phyloP scores from a whole-genome alignment of 495 filamentous ascomycete species.

The Penicillium macrosclerotiorum region DNA sequence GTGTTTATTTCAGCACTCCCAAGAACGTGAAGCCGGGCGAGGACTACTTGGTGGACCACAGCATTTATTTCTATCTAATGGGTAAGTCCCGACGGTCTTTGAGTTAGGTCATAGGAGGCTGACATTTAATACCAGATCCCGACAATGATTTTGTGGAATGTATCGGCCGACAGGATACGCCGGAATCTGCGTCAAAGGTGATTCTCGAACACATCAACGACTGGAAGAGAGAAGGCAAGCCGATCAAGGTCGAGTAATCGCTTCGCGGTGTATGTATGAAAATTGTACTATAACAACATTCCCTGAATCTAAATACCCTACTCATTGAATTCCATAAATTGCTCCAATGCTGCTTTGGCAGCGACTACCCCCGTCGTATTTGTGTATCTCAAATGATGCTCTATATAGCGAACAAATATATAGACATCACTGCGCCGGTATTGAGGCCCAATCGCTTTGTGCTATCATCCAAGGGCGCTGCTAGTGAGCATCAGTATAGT shows the following conservation, averaged over 20 bases:
- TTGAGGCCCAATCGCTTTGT: too few species aligned
- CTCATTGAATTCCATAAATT: conserved; percentile 14
- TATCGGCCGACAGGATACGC: conserved; percentile 88
- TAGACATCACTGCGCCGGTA: too few species aligned
- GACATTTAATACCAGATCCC: conserved; percentile 58
- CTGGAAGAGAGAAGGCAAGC: conserved; percentile 65
- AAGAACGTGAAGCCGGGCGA: conserved; percentile 81
- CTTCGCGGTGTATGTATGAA: conserved; percentile 16
- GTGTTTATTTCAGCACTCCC: conserved; percentile 96
- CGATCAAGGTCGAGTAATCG: conserved; percentile 37
- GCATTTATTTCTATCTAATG: conserved; percentile 99
- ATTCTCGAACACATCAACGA: conserved; percentile 88
- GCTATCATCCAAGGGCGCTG: not conserved
- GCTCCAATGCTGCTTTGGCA: conserved; percentile 2
- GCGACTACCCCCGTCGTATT: not conserved
- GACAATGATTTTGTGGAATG: conserved; percentile 98
- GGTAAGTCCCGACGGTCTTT: conserved; percentile 44
- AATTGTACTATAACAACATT: conserved; percentile 30
- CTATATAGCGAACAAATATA: too few species aligned
- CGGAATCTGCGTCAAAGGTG: conserved; percentile 78
- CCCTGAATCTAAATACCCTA: conserved; percentile 32
- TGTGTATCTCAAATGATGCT: not conserved
- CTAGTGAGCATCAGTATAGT: too few species aligned
- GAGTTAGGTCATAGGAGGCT: not conserved
- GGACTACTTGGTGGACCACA: conserved; percentile 97